Conservation (phyloP, 2,329 filamentous ascomycete genomes). For the Neophaeococcomyces aloes region DNA sequence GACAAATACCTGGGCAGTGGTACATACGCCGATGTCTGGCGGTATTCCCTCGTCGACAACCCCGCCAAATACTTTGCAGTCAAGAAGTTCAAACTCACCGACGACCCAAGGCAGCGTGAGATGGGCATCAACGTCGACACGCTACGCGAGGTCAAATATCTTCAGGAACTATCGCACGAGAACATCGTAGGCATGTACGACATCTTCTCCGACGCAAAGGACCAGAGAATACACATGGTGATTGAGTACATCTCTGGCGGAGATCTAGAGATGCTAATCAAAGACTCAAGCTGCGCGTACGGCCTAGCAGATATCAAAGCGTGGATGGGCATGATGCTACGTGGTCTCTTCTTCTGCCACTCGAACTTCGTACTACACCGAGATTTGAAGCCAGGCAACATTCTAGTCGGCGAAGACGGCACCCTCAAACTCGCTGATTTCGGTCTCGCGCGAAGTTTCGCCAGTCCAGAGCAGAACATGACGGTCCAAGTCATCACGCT, state of each 20-base stretch:
- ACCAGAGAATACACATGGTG: conserved; percentile 92
- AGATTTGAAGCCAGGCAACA: conserved; percentile 98
- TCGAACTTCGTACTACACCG: conserved; percentile 88
- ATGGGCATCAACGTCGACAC: conserved; percentile 92
- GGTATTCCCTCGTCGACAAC: conserved; percentile 65
- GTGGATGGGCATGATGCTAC: conserved; percentile 95
- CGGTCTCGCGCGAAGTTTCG: conserved; percentile 79
- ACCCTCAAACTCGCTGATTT: conserved; percentile 97
- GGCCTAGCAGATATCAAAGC: conserved; percentile 86
- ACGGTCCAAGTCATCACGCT: conserved; percentile 90
- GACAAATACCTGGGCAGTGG: conserved; percentile 89
- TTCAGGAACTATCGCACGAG: conserved; percentile 86
- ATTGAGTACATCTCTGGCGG: conserved; percentile 89
- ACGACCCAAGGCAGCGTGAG: conserved; percentile 46
- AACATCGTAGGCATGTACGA: conserved; percentile 90
- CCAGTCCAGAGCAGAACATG: conserved; percentile 81
- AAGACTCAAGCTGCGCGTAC: conserved; percentile 73
- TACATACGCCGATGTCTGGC: conserved; percentile 92
- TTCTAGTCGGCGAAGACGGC: conserved; percentile 85
- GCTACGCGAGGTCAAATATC: conserved; percentile 87
- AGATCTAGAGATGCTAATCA: conserved; percentile 88
- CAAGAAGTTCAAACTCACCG: conserved; percentile 44
- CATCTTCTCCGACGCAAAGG: conserved; percentile 80
- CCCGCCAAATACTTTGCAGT: conserved; percentile 65
- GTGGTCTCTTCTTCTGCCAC: conserved; percentile 93